A percentile compares a stretch with the other conserved stretches of the same genome.
phyloP scores from a whole-genome alignment of 495 filamentous ascomycete genomes.

The Aspergillus homomorphus region DNA sequence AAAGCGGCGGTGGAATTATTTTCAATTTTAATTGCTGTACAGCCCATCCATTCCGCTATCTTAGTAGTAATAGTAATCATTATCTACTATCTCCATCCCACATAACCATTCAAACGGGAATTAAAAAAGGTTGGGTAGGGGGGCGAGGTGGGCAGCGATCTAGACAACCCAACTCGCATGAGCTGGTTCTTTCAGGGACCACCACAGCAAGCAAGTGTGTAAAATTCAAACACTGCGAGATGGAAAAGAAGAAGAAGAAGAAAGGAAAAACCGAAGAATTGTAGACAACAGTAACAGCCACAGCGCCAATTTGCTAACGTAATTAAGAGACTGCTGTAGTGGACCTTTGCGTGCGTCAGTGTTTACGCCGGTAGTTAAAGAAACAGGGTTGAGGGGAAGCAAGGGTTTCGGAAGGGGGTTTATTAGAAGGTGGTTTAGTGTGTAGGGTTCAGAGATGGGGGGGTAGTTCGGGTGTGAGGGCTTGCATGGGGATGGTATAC shows the following conservation, averaged over 20 bases:
- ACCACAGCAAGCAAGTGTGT: too few relatives aligned
- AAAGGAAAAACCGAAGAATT: background rate
- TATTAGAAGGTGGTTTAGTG: background rate
- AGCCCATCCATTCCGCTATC: background rate
- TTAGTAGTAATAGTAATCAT: background rate
- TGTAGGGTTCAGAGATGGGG: background rate
- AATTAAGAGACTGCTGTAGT: background rate
- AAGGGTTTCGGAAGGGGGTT: too few relatives aligned
- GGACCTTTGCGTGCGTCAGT: background rate
- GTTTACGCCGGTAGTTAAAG: background rate
- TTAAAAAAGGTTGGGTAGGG: background rate
- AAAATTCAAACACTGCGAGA: too few relatives aligned
- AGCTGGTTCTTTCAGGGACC: too few relatives aligned
- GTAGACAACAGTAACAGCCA: background rate
- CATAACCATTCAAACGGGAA: conserved; percentile 3
- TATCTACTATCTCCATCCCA: conserved; percentile 9
- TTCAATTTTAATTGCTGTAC: too few relatives aligned
- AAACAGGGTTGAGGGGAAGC: background rate
- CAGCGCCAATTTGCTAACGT: conserved; percentile 10
- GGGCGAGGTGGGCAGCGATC: too few relatives aligned
- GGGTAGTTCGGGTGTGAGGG: too few relatives aligned
- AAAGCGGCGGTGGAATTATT: too few relatives aligned
- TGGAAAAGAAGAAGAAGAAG: background rate
- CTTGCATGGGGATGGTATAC: too few relatives aligned
- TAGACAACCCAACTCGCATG: too few relatives aligned